A percentile compares a stretch with the other conserved stretches of the same genome.
These are phyloP conservation scores for Trichoderma virens DNA, from an alignment of 495 filamentous ascomycete species.

Conservation along the genomic window DNA sequence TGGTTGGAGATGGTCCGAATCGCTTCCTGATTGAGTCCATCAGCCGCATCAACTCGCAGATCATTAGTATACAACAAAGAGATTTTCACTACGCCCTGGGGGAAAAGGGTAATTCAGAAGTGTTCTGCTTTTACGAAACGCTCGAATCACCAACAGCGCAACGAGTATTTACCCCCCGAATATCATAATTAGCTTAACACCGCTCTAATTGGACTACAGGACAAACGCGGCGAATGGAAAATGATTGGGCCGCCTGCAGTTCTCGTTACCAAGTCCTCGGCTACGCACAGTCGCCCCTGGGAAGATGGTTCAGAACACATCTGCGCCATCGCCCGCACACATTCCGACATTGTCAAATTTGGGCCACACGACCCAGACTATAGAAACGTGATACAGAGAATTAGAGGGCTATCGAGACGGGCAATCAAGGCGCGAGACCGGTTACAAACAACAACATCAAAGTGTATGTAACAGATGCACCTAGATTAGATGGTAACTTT, in stretches of 20 bases:
- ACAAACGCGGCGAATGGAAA: neutral
- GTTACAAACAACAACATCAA: neutral
- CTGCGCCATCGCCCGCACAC: slow-evolving; percentile 10
- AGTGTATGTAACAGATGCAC: neutral
- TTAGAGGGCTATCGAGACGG: neutral
- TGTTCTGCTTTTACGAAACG: neutral
- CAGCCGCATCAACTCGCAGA: neutral
- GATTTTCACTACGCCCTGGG: neutral
- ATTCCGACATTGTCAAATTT: neutral
- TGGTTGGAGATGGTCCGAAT: neutral
- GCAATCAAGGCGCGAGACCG: neutral
- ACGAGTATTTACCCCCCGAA: neutral
- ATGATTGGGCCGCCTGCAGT: neutral
- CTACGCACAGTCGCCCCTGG: slow-evolving; percentile 14
- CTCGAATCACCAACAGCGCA: neutral
- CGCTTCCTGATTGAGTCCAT: neutral
- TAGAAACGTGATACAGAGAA: neutral
- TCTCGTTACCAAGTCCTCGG: slow-evolving; percentile 12
- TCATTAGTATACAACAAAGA: neutral
- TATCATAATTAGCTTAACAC: neutral
- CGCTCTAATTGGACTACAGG: neutral
- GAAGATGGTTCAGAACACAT: slow-evolving; percentile 15
- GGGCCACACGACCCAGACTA: neutral
- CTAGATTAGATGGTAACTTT: neutral
- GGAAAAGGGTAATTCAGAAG: neutral